phyloP scores from a whole-genome alignment of 164 flowering plant species.

The Vitis vinifera region ASM3070453v1 NC_081811.1:30628501-30629000 shows the following conservation, averaged over 20 bases:
- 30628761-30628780: slow-evolving; percentile 80
- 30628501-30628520: too few species aligned
- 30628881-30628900: slow-evolving; percentile 54
- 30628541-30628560: too few species aligned
- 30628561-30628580: too few species aligned
- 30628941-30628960: slow-evolving; percentile 73
- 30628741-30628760: slow-evolving; percentile 81
- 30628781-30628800: slow-evolving; percentile 67
- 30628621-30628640: too few species aligned
- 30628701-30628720: neutral
- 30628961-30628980: slow-evolving; percentile 81
- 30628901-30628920: slow-evolving; percentile 76
- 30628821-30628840: too few species aligned
- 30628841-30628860: too few species aligned
- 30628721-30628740: slow-evolving; percentile 81
- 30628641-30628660: rapidly evolving
- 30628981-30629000: slow-evolving; percentile 59
- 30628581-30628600: too few species aligned
- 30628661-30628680: too few species aligned
- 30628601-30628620: too few species aligned
- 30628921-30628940: slow-evolving; percentile 83
- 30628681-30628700: too few species aligned
- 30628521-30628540: too few species aligned
- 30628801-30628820: slow-evolving; percentile 39
- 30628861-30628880: slow-evolving; percentile 28